These are phyloP conservation scores for Fonsecaea monophora DNA, from an alignment of 2,329 filamentous ascomycete species.

Conservation along the genomic window DNA sequence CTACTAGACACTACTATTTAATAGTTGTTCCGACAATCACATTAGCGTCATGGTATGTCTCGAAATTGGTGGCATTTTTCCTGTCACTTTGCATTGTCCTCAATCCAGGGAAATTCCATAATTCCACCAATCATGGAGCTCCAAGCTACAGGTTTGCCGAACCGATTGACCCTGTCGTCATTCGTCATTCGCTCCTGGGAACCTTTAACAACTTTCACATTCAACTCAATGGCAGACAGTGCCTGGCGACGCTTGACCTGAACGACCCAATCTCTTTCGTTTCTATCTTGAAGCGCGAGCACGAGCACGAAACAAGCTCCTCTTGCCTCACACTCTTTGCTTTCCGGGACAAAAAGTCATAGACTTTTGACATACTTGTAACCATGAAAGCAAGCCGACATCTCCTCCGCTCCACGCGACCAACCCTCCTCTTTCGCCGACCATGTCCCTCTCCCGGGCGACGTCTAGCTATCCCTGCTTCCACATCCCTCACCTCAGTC, in stretches of 20 bases:
- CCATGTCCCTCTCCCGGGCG: background rate
- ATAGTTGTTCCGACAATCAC: background rate
- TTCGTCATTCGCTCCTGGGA: slow-evolving; percentile 18
- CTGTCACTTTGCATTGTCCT: too few relatives aligned
- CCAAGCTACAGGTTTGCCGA: slow-evolving; percentile 6
- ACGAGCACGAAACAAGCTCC: background rate
- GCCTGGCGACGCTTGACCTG: background rate
- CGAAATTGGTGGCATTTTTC: background rate
- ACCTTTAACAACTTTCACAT: background rate
- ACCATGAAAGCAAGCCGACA: slow-evolving; percentile 24
- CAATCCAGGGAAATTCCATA: background rate
- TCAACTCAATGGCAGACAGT: slow-evolving; percentile 1
- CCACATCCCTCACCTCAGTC: background rate
- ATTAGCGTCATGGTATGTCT: background rate
- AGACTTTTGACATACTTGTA: background rate
- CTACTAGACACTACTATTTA: background rate
- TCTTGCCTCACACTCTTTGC: background rate
- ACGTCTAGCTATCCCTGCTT: slow-evolving; percentile 6
- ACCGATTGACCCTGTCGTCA: slow-evolving; percentile 10
- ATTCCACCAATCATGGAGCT: slow-evolving; percentile 25
- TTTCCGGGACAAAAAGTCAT: background rate
- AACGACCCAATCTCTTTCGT: too few relatives aligned
- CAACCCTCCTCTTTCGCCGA: slow-evolving; percentile 14
- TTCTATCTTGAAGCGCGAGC: background rate
- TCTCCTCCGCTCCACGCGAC: slow-evolving; percentile 22